Conservation (phyloP, 2,329 filamentous ascomycete species). For the Stachybotrys chlorohalonatus region DNA sequence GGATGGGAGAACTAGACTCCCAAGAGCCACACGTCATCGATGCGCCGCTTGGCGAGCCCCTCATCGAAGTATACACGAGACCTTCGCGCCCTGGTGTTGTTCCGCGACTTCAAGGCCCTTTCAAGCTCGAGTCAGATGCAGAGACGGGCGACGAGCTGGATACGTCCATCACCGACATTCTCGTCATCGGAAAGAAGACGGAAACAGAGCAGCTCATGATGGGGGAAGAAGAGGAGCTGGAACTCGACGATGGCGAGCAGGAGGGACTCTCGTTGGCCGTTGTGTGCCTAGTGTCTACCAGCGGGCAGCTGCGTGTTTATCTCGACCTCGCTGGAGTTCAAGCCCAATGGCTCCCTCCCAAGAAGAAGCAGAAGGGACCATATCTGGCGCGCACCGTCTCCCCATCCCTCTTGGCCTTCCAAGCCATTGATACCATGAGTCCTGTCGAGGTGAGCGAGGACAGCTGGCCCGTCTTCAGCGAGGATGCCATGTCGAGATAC, state of each 20-base stretch:
- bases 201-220: slow-evolving; percentile 52
- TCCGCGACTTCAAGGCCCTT: slow-evolving; percentile 54
- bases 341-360: slow-evolving; percentile 57
- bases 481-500: slow-evolving; percentile 53
- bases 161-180: slow-evolving; percentile 49
- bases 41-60: slow-evolving; percentile 34
- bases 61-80: slow-evolving; percentile 46
- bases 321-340: slow-evolving; percentile 53
- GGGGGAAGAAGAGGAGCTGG: slow-evolving; percentile 55
- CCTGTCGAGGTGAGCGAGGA: slow-evolving; percentile 44
- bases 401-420: slow-evolving; percentile 49
- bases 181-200: slow-evolving; percentile 53
- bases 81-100: slow-evolving; percentile 48
- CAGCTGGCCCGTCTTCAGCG: slow-evolving; percentile 54
- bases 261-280: slow-evolving; percentile 52
- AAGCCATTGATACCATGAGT: slow-evolving; percentile 51
- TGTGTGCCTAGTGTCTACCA: slow-evolving; percentile 51
- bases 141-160: slow-evolving; percentile 49
- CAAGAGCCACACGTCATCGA: slow-evolving; percentile 53
- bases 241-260: slow-evolving; percentile 45
- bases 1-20: slow-evolving; percentile 57
- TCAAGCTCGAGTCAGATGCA: slow-evolving; percentile 46
- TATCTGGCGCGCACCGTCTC: slow-evolving; percentile 27
- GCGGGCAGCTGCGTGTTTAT: slow-evolving; percentile 52
- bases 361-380: slow-evolving; percentile 38